Base-by-base conservation (phyloP, 495 filamentous ascomycete genomes). In the Hypoxylon fragiforme region DNA sequence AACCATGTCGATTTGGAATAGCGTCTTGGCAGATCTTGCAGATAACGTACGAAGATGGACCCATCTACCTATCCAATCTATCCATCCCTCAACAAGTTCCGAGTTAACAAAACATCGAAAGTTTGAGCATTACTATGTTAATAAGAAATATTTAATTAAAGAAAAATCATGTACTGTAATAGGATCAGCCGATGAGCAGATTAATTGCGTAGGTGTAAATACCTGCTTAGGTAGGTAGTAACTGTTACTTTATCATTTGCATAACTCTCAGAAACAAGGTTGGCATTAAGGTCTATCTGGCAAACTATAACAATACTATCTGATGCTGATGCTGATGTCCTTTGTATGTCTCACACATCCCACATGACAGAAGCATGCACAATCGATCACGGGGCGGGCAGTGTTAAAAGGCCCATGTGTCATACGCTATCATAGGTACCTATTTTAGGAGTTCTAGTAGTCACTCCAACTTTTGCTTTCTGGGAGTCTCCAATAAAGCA, bases 1-100 rank as follows among this genome's bases (percentile, higher is more conserved):
- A n/a, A n/a, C n/a, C n/a, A n/a, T n/a, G n/a, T n/a, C n/a, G n/a
- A 50, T 60, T 60, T 53, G 31, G 37, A 53, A 54, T 60, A 49
- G 43, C 39, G 43, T 43, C 55, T 59, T 59, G 55, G 55, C 55
- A 59, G 38, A 59, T 59, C 55, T 59, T 43, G 20, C 43, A 34
- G 48, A 59, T 59, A 59, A 49, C 42, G 51, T 41, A 19, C 45
- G 21, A 39, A 36, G 32, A 47, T 20, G 18, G 41, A 13, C 12
- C 41, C 41, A 44, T n/a, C 41, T 19, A n/a, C 31, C 31, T 7
- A 35, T 12, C 31, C n/a, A 35, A 7, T 35, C n/a, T 35, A 35
- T 13, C n/a, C n/a, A n/a, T n/a, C n/a, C n/a, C n/a, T n/a, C n/a
- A n/a, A n/a, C n/a, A n/a, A n/a, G n/a, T n/a, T n/a, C n/a, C n/a